Evolutionary conservation across 768 basidiomycete species (phyloP).

Genomic region (Mycena haematopus): DNA sequence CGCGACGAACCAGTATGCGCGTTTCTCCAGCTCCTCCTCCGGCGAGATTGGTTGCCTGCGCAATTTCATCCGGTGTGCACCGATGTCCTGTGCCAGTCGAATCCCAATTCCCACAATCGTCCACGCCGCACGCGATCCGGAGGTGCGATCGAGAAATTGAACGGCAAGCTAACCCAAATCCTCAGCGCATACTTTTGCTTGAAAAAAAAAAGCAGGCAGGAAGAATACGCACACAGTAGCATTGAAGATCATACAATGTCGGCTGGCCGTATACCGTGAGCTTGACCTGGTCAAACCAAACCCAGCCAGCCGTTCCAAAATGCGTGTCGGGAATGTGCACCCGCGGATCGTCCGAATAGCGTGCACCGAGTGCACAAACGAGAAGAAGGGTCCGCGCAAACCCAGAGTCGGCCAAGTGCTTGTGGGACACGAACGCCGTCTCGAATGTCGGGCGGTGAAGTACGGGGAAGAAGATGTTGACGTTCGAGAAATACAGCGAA

Average conservation of each 20-base stretch:
- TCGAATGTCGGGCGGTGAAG: constrained; percentile 52
- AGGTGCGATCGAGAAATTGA: constrained; percentile 19
- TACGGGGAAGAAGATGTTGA: constrained; percentile 50
- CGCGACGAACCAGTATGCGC: not conserved
- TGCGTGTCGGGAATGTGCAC: constrained; percentile 33
- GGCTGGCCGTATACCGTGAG: constrained; percentile 7
- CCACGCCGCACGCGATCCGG: constrained; percentile 16
- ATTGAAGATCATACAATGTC: constrained; percentile 45
- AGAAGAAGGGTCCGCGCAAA: constrained; percentile 52
- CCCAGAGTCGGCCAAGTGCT: constrained; percentile 44
- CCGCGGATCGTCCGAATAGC: constrained; percentile 52
- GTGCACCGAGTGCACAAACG: constrained; percentile 55
- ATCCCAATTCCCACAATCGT: constrained; percentile 8
- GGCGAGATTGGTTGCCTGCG: not conserved
- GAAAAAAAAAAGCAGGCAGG: constrained; percentile 1
- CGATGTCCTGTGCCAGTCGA: constrained; percentile 8
- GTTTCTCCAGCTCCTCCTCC: not conserved
- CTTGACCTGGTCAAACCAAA: constrained; percentile 49
- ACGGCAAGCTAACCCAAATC: constrained; percentile 9
- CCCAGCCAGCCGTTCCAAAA: constrained; percentile 42
- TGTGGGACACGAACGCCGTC: constrained; percentile 39
- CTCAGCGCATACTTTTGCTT: no score
- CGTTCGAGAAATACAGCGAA: constrained; percentile 53
- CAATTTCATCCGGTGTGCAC: constrained; percentile 13
- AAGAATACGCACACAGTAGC: constrained; percentile 36